These are phyloP conservation scores for Delitschia confertaspora DNA, from an alignment of 495 filamentous ascomycete species.

Conservation along the genomic window DNA sequence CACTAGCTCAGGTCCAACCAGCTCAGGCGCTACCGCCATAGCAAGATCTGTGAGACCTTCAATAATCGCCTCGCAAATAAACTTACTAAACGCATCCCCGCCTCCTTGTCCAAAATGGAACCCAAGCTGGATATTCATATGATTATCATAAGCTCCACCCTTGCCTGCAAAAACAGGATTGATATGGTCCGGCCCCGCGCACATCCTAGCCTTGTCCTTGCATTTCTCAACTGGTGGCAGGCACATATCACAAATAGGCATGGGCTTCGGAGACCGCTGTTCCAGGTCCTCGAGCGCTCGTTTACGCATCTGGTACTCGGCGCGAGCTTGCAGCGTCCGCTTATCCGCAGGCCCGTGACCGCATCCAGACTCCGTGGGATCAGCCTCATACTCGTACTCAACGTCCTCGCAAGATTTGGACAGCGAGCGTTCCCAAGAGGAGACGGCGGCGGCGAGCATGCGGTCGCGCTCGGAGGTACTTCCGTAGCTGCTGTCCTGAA, in stretches of 20 bases:
- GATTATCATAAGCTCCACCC: constrained; percentile 1
- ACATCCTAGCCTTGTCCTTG: not conserved
- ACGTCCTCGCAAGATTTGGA: constrained; percentile 5
- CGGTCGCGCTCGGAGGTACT: not conserved
- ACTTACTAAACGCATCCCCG: no score
- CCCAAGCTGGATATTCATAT: constrained; percentile 3
- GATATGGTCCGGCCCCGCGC: constrained; percentile 3
- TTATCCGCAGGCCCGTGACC: not conserved
- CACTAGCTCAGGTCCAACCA: no score
- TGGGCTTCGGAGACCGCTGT: not conserved
- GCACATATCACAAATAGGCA: constrained; percentile 1
- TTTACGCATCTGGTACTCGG: no score
- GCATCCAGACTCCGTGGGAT: not conserved
- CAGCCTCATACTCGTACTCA: constrained; percentile 1
- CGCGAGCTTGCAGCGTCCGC: no score
- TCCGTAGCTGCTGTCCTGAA: constrained; percentile 5
- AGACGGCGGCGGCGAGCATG: constrained; percentile 2
- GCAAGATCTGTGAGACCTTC: constrained; percentile 1
- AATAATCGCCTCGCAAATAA: constrained; percentile 2
- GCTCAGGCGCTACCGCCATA: not conserved
- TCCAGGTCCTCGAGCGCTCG: not conserved
- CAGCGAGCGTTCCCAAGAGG: constrained; percentile 1
- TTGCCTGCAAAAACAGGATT: constrained; percentile 1
- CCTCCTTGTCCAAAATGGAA: no score
- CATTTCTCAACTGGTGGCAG: not conserved